These are phyloP conservation scores for Neurospora sp. DNA, from an alignment of 495 filamentous ascomycete species.

Conservation along the genomic window DNA sequence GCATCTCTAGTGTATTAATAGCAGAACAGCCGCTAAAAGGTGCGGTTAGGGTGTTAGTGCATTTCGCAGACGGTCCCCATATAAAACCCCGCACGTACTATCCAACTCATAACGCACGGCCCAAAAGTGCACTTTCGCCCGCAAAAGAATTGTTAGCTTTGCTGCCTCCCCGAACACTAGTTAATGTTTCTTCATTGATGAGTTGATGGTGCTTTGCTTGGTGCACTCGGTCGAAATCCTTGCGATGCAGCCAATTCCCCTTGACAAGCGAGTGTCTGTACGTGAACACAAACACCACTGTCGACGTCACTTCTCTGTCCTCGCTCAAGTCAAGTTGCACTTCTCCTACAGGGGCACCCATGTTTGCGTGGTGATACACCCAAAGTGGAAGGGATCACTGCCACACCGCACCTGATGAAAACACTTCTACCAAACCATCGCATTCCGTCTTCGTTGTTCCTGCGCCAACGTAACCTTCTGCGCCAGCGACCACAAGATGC, in stretches of 20 bases:
- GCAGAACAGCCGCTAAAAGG: too few relatives aligned
- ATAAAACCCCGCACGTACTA: too few relatives aligned
- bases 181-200: too few relatives aligned
- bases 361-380: neutral
- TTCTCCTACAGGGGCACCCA: neutral
- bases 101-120: too few relatives aligned
- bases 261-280: neutral
- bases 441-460: neutral
- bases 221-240: neutral
- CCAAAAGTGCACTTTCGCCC: too few relatives aligned
- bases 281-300: neutral
- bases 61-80: too few relatives aligned
- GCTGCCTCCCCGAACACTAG: too few relatives aligned
- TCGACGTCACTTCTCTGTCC: neutral
- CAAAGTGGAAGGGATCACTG: neutral
- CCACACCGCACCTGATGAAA: neutral
- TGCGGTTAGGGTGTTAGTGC: too few relatives aligned
- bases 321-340: too few relatives aligned
- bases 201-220: neutral
- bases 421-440: neutral
- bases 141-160: too few relatives aligned
- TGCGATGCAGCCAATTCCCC: neutral
- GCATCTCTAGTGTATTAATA: too few relatives aligned
- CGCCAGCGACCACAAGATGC: neutral
- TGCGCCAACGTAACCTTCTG: neutral